Conservation (phyloP, 768 basidiomycete genomes). For the Pulveroboletus sp. region DNA sequence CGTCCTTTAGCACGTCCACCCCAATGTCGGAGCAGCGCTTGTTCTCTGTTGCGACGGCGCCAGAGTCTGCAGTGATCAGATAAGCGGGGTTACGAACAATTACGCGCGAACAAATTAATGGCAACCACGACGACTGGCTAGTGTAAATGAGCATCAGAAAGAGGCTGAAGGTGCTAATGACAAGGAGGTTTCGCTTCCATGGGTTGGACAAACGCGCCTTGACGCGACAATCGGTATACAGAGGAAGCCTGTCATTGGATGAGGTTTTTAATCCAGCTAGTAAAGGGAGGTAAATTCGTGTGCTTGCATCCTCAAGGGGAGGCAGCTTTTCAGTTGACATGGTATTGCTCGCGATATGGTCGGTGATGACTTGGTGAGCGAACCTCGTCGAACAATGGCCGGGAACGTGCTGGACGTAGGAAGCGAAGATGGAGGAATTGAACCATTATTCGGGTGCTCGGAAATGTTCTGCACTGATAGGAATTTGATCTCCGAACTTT, state of each 20-base stretch:
- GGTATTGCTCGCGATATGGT: not conserved
- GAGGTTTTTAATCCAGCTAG: not conserved
- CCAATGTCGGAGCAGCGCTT: conserved; percentile 82
- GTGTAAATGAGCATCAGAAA: conserved; percentile 6
- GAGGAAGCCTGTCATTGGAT: conserved; percentile 15
- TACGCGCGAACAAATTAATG: not conserved
- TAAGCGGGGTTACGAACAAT: conserved; percentile 48
- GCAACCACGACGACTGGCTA: not conserved
- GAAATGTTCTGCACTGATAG: no score
- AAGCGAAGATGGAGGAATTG: not conserved
- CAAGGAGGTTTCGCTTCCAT: conserved; percentile 13
- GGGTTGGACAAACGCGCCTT: not conserved
- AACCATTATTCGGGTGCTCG: not conserved
- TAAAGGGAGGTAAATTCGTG: not conserved
- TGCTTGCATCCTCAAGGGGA: not conserved
- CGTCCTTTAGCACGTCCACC: conserved; percentile 65
- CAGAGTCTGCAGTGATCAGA: conserved; percentile 58
- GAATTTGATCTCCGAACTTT: no score
- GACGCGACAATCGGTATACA: conserved; percentile 8
- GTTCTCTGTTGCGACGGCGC: conserved; percentile 90
- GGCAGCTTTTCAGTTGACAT: conserved; percentile 7
- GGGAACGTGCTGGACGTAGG: not conserved
- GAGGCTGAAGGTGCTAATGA: conserved; percentile 10
- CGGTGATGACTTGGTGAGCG: not conserved
- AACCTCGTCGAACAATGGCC: not conserved